Base-by-base conservation (phyloP, 2,329 filamentous ascomycete species). In the Phialophora verrucosa region DNA sequence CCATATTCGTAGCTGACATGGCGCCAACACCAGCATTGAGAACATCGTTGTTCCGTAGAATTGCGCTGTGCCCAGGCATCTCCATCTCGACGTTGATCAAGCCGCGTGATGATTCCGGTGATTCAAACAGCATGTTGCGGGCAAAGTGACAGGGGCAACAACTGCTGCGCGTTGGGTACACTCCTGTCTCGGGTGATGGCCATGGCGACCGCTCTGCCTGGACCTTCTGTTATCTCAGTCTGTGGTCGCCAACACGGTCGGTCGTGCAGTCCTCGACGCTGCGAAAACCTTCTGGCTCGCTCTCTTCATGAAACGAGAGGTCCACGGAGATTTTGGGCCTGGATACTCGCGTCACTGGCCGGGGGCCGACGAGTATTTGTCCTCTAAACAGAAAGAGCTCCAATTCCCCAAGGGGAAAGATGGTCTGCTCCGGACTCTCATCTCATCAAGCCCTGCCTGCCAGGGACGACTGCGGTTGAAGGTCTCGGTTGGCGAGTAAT, bases 101-200 rank as follows among this genome's bases (percentile, higher is more conserved):
- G 38, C 38, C 14, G 49, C 10, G 10, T 5, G 47, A 6, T 14
- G 23, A 51, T 29, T 12, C 14, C 14, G 47, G 47, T 27, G 49
- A 51, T 17, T 5, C 14, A 27, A 29, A 27, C 20, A 14, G 20
- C 49, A 23, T 5, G 20, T 51, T 51, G 49, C 49, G 3, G 20
- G 23, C 23, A 23, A 51, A 51, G 11, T 17, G 47, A 12, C 6
- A 51, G 8, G 25, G 20, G 20, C 49, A 27, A 29, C 12, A 51
- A 23, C 49, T 51, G 49, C 49, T 25, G 49, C 14, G 20, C 27
- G 49, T 29, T 12, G 23, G 10, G 14, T 51, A 11, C 49, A 27
- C 20, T 51, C 49, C 14, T 51, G 49, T 51, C 20, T 51, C 20
- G 23, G 23, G 49, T 51, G 49, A 51, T 29, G 49, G 25, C 49